Conservation (phyloP, 73 alveolate species). For the Paramecium tetraurelia region DNA sequence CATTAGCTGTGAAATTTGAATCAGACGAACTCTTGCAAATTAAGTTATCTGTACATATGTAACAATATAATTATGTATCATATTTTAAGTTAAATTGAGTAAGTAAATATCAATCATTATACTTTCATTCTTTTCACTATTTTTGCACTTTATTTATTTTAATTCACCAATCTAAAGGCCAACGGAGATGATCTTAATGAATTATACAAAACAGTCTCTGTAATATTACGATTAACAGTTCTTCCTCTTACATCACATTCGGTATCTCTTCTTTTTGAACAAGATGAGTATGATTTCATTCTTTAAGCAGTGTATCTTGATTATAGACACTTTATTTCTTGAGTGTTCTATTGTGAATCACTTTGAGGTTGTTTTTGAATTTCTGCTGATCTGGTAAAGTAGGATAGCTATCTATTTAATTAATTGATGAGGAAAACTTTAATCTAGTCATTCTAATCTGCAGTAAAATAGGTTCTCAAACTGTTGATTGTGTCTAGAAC, state of each 20-base stretch:
- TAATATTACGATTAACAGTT: background rate
- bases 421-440: background rate
- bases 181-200: background rate
- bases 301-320: background rate
- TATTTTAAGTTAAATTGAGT: slow-evolving; percentile 8
- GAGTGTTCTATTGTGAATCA: background rate
- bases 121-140: background rate
- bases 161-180: background rate
- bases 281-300: background rate
- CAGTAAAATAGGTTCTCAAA: background rate
- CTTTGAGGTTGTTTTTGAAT: background rate
- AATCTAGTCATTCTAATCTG: background rate
- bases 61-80: background rate
- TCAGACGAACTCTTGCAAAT: background rate
- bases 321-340: background rate
- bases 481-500: background rate
- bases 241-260: background rate
- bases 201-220: background rate
- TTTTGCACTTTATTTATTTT: background rate
- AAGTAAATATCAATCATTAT: background rate
- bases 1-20: background rate
- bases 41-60: background rate
- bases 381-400: background rate
- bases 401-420: background rate
- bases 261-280: slow-evolving; percentile 7